A percentile compares a stretch with the other conserved stretches of the same genome.
phyloP scores from a whole-genome alignment of 345 rosid genomes.

The Theobroma cacao region DNA sequence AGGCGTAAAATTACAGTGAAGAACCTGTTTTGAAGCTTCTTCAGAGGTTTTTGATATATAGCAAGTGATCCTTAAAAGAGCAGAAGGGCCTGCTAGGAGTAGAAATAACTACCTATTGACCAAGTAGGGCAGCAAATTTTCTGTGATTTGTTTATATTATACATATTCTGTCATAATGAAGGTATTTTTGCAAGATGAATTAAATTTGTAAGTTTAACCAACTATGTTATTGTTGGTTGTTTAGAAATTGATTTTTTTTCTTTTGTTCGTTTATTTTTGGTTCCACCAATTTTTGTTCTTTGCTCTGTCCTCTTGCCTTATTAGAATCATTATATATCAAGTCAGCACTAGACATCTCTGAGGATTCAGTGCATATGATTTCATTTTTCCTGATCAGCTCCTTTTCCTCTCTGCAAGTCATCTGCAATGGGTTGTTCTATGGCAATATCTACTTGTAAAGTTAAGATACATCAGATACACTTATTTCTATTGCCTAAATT shows the following conservation, averaged over 20 bases:
- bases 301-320: neutral
- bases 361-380: neutral
- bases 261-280: constrained; percentile 1
- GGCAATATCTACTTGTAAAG: neutral
- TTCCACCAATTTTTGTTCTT: constrained; percentile 15
- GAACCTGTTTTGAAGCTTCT: constrained; percentile 37
- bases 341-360: neutral
- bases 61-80: constrained; percentile 27
- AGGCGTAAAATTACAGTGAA: constrained; percentile 39
- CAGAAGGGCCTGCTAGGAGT: constrained; percentile 37
- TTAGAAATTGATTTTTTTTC: constrained; percentile 23
- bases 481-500: neutral
- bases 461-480: neutral
- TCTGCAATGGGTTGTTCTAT: neutral
- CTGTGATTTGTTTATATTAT: constrained; percentile 48
- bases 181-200: constrained; percentile 46
- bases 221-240: constrained; percentile 32
- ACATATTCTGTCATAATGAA: constrained; percentile 37
- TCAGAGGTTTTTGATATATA: constrained; percentile 37
- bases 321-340: neutral
- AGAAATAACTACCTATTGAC: constrained; percentile 48
- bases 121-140: constrained; percentile 46
- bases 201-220: constrained; percentile 35
- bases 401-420: neutral
- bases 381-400: too few species aligned